These are phyloP conservation scores for Starmera dryadoides DNA, from an alignment of 805 yeast species.

Conservation along the genomic window DNA sequence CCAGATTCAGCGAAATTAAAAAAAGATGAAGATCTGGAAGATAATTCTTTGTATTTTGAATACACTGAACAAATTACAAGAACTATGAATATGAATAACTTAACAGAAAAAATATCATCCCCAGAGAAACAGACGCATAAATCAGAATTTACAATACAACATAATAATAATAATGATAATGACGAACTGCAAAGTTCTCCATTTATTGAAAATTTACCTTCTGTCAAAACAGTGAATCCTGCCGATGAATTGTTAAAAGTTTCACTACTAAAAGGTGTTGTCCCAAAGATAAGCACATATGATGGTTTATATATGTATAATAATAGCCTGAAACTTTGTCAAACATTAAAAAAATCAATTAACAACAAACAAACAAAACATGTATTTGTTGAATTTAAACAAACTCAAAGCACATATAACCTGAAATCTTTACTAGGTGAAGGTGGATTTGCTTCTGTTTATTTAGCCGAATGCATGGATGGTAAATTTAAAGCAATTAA, in stretches of 20 bases:
- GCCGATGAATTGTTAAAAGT: conserved; percentile 33
- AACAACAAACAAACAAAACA: conserved; percentile 19
- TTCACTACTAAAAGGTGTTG: conserved; percentile 29
- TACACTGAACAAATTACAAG: conserved; percentile 30
- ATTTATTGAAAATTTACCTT: conserved; percentile 18
- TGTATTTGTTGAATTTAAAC: conserved; percentile 36
- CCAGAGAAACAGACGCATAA: background rate
- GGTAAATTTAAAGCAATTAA: conserved; percentile 63
- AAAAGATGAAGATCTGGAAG: conserved; percentile 9
- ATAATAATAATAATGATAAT: background rate
- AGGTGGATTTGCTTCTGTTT: conserved; percentile 80
- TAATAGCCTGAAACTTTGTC: conserved; percentile 26
- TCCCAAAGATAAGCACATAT: conserved; percentile 28
- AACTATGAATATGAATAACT: conserved; percentile 24
- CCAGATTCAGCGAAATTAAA: conserved; percentile 19
- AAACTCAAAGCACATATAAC: conserved; percentile 37
- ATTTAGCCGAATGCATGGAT: conserved; percentile 52
- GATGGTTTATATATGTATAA: conserved; percentile 24
- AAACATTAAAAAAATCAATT: conserved; percentile 28
- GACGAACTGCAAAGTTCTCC: conserved; percentile 18
- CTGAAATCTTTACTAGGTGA: conserved; percentile 56
- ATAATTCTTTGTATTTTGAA: conserved; percentile 19
- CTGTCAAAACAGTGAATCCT: conserved; percentile 29
- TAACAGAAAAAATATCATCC: conserved; percentile 26
- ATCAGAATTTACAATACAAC: no score